Base-by-base conservation (phyloP, 257 asterid genomes). In the Nicotiana attenuata region DNA sequence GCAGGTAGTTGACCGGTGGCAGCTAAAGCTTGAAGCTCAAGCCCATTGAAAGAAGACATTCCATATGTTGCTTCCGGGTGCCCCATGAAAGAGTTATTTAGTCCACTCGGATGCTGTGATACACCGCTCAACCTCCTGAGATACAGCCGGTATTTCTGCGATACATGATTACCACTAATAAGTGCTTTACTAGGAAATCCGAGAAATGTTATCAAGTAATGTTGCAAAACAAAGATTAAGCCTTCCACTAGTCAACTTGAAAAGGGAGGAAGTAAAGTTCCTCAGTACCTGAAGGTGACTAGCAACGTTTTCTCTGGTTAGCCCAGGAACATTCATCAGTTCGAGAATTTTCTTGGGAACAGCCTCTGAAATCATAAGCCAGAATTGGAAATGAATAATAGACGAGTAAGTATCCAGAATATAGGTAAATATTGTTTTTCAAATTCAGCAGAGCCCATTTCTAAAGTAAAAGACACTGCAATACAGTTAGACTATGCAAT, bases 311-410 rank as follows among this genome's bases (percentile, higher is more conserved):
- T 96, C 99, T 84, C 99, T 88, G 22, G 98, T 93, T 41, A 96
- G 93, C 55, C 97, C 98, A 14, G 97, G 98, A 77, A 96, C 98
- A 85, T 93, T 94, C 99, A 96, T 96, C 87, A 94, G 76, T 82
- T 96, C 99, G 84, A 96, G 86, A 84, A 96, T 96, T 80, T 90
- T 94, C 90, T 96, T 96, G 0, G 99, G 99, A 60, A 94, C 99
- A 28, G 98, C 98, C 91, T 96, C 99, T 96, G 97, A 86, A 89
- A 63, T 76, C 26, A 75, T 8, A 7, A 29, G 16, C 35, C 78
- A 71, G 61, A 73, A 45, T 73, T 4, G 3, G 41, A 60, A 75
- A 75, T 1, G 3, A 75, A 50, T 4, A 75, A 15, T 24, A 73
- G 13, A 50, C 9, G 59, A 71, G 60, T 41, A 24, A 47, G 61